phyloP scores from a whole-genome alignment of 2,329 filamentous ascomycete species.

The Dothistroma septosporum region DNA sequence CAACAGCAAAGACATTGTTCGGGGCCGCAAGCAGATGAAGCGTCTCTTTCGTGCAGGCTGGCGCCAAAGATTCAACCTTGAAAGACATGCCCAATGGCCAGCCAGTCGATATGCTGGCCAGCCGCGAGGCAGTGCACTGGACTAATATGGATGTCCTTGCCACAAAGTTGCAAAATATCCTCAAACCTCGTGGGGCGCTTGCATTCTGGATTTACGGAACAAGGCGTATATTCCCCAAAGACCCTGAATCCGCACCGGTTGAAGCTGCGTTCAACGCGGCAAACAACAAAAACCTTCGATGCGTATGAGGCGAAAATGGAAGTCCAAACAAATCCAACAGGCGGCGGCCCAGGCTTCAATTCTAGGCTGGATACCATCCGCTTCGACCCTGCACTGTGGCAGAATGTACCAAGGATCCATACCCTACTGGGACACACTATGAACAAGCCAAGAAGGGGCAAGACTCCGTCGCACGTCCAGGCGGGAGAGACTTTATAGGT shows the following conservation, averaged over 20 bases:
- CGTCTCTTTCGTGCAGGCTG: constrained; percentile 2
- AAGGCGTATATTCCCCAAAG: constrained; percentile 1
- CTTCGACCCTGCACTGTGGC: constrained; percentile 3
- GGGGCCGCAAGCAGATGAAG: not conserved
- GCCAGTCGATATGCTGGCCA: constrained; percentile 5
- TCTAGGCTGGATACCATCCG: constrained; percentile 8
- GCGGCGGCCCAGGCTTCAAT: constrained; percentile 4
- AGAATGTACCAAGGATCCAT: constrained; percentile 6
- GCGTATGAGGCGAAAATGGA: constrained; percentile 4
- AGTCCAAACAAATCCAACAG: not conserved
- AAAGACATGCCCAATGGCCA: not conserved
- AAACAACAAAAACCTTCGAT: constrained; percentile 7
- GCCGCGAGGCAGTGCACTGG: constrained; percentile 10
- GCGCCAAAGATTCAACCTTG: constrained; percentile 5
- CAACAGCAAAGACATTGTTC: not conserved
- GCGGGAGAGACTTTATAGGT: constrained; percentile 5
- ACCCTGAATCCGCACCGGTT: not conserved
- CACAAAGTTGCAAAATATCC: not conserved
- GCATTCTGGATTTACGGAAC: constrained; percentile 9
- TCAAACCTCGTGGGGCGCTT: constrained; percentile 8
- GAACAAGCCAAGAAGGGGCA: constrained; percentile 2
- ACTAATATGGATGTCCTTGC: constrained; percentile 4
- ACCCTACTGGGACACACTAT: not conserved
- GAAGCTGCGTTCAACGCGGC: constrained; percentile 7
- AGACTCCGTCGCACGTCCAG: not conserved